A percentile compares a stretch with the other conserved stretches of the same genome.
Evolutionary conservation across 768 basidiomycete species (phyloP).

Genomic region (Rhodotorula graminis): DNA sequence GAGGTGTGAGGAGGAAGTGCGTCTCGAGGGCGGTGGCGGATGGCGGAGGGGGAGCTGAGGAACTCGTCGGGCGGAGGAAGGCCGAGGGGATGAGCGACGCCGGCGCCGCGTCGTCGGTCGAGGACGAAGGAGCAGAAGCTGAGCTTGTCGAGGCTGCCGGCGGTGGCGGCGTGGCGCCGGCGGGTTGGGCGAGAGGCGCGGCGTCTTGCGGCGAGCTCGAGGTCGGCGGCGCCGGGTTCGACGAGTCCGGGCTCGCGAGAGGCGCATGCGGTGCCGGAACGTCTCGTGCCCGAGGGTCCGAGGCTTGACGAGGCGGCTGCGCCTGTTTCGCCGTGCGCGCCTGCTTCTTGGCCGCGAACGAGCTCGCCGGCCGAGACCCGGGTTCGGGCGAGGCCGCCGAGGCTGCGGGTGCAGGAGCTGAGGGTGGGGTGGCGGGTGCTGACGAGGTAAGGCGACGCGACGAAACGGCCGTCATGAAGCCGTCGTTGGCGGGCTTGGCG

Average conservation of each 20-base stretch:
- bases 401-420: background rate
- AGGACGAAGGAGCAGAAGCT: no score
- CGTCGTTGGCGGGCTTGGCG: background rate
- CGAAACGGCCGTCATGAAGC: constrained; percentile 10
- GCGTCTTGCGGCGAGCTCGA: background rate
- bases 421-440: background rate
- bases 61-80: background rate
- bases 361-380: background rate
- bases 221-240: background rate
- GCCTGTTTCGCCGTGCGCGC: constrained; percentile 1
- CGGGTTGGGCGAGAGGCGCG: no score
- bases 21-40: constrained; percentile 11
- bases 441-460: background rate
- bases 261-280: background rate
- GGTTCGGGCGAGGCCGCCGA: background rate
- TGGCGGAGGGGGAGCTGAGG: background rate
- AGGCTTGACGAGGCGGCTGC: background rate
- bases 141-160: background rate
- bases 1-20: constrained; percentile 7
- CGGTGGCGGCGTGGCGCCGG: background rate
- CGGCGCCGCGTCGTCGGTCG: background rate
- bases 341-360: constrained; percentile 19
- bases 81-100: background rate
- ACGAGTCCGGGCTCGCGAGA: background rate
- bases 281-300: background rate